Evolutionary conservation across 257 asterid genomes (phyloP).

Genomic region (Solanum ossicruentum): DNA sequence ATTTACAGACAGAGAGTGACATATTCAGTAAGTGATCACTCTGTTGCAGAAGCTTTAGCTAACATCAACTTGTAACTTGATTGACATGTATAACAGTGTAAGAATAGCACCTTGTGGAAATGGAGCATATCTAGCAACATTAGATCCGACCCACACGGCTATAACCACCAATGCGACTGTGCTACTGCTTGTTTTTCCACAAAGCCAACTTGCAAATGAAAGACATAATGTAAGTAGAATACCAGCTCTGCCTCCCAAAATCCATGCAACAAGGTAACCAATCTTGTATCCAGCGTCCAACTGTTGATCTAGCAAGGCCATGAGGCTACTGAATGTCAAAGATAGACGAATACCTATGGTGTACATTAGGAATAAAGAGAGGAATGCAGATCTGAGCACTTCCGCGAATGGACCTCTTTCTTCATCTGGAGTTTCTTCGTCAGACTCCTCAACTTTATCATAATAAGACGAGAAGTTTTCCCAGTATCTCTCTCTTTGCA

Average conservation of each 20-base stretch:
- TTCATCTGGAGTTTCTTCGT: constrained; percentile 19
- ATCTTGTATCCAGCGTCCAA: constrained; percentile 70
- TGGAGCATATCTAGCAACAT: constrained; percentile 55
- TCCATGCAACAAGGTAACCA: constrained; percentile 61
- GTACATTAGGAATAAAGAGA: constrained; percentile 63
- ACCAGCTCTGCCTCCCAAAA: constrained; percentile 63
- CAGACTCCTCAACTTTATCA: constrained; percentile 21
- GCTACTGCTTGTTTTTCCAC: constrained; percentile 76
- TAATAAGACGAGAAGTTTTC: constrained; percentile 24
- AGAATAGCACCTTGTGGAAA: constrained; percentile 87
- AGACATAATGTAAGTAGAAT: constrained; percentile 56
- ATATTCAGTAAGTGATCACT: background rate
- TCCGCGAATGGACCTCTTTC: constrained; percentile 53
- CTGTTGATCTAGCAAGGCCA: constrained; percentile 57
- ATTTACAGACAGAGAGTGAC: background rate
- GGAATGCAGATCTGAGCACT: constrained; percentile 58
- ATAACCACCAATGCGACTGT: constrained; percentile 48
- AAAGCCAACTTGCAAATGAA: constrained; percentile 67
- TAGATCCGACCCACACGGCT: constrained; percentile 78
- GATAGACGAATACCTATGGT: constrained; percentile 50
- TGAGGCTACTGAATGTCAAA: constrained; percentile 50
- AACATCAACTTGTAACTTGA: constrained; percentile 60
- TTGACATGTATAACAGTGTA: constrained; percentile 72
- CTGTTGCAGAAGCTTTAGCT: constrained; percentile 13
- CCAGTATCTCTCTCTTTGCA: constrained; percentile 40